Evolutionary conservation across 768 basidiomycete species (phyloP).

Genomic region (Coprinopsis marcescibilis): DNA sequence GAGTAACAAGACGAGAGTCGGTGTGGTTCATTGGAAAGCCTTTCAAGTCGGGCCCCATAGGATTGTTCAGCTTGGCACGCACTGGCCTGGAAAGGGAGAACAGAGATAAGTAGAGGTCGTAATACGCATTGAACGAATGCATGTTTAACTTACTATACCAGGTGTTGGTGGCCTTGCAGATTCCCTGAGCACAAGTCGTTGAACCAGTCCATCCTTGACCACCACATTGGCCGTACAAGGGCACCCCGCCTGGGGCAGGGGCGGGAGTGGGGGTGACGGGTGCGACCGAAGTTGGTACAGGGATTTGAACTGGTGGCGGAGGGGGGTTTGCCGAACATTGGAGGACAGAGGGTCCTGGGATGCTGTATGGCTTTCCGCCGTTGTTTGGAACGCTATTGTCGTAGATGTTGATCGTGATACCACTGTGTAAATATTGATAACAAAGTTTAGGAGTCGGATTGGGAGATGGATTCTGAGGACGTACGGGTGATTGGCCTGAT

Average conservation of each 20-base stretch:
- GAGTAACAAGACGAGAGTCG: no score
- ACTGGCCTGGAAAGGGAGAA: neutral
- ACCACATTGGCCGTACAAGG: constrained; percentile 11
- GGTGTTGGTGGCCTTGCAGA: constrained; percentile 4
- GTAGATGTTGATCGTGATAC: constrained; percentile 14
- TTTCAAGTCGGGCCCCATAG: neutral
- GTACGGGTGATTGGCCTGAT: constrained; percentile 23
- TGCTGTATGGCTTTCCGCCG: constrained; percentile 5
- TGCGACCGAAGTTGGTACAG: neutral
- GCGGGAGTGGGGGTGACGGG: neutral
- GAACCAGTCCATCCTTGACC: constrained; percentile 8
- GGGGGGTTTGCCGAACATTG: constrained; percentile 5
- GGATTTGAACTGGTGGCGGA: neutral
- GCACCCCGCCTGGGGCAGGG: neutral
- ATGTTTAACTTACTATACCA: constrained; percentile 10
- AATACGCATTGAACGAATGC: neutral
- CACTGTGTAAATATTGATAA: neutral
- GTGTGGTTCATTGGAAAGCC: no score
- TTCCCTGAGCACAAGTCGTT: constrained; percentile 6
- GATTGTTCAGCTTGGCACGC: neutral
- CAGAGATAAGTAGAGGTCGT: neutral
- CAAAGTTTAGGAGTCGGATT: constrained; percentile 35
- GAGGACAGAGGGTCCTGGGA: constrained; percentile 11
- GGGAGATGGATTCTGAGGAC: constrained; percentile 29
- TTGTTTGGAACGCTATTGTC: constrained; percentile 8